phyloP scores from a whole-genome alignment of 1,139 yeast genomes.

The Nadsonia starkeyi-henricii region DNA sequence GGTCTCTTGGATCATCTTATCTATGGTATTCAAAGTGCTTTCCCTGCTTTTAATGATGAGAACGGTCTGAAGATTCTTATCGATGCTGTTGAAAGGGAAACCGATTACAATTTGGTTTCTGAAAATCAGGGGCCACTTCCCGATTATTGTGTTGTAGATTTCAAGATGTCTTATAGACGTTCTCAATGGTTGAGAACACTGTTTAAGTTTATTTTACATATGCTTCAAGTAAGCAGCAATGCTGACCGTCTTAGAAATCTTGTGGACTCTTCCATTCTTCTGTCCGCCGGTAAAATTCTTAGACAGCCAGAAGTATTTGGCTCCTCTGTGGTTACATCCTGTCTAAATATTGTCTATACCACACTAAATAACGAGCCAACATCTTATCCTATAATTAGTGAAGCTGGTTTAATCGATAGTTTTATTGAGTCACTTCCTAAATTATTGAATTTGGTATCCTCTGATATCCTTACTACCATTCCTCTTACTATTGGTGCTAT shows the following conservation, averaged over 20 bases:
- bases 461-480: conserved; percentile 45
- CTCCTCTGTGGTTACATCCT: conserved; percentile 45
- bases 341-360: conserved; percentile 53
- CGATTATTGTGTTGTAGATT: conserved; percentile 38
- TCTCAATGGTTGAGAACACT: conserved; percentile 32
- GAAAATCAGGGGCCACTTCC: conserved; percentile 43
- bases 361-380: conserved; percentile 89
- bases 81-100: conserved; percentile 48
- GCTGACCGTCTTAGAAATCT: conserved; percentile 66
- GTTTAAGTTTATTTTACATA: conserved; percentile 48
- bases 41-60: conserved; percentile 46
- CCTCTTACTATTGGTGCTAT: conserved; percentile 78
- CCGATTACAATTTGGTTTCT: conserved; percentile 45
- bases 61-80: conserved; percentile 57
- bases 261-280: conserved; percentile 67
- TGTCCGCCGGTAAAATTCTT: conserved; percentile 46
- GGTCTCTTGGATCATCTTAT: conserved; percentile 47
- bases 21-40: conserved; percentile 32
- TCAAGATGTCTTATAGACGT: conserved; percentile 49
- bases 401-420: conserved; percentile 58
- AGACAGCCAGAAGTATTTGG: conserved; percentile 54
- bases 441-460: conserved; percentile 39
- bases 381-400: conserved; percentile 66
- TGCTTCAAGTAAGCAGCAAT: conserved; percentile 57
- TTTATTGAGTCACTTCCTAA: conserved; percentile 41